Percentiles rank a stretch among this genome's conserved stretches.
Conservation (phyloP, 306 rosid species). For the Lupinus albus region DNA sequence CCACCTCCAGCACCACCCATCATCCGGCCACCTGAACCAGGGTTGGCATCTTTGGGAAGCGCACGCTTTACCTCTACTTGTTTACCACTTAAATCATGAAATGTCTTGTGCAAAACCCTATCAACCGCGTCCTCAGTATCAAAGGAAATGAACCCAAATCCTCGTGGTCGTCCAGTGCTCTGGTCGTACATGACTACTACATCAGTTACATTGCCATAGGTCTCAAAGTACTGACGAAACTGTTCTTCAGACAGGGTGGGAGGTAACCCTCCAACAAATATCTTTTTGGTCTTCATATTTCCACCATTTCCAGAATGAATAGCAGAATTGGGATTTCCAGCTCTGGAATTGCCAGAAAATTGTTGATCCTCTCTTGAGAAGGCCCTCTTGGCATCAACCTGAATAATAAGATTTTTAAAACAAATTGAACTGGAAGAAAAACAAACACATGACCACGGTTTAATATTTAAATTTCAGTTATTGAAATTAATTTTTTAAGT, state of each 20-base stretch:
- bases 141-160: constrained; percentile 95
- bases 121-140: constrained; percentile 95
- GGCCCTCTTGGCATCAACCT: constrained; percentile 99
- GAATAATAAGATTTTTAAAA: constrained; percentile 46
- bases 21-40: constrained; percentile 81
- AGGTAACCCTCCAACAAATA: constrained; percentile 97
- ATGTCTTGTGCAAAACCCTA: constrained; percentile 91
- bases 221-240: constrained; percentile 83
- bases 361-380: constrained; percentile 98
- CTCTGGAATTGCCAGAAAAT: constrained; percentile 65
- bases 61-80: constrained; percentile 99
- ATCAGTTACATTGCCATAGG: constrained; percentile 85
- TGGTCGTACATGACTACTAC: constrained; percentile 98
- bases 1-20: constrained; percentile 71
- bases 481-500: constrained; percentile 17
- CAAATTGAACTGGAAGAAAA: constrained; percentile 1
- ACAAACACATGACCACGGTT: background rate
- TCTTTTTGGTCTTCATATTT: constrained; percentile 84
- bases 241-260: constrained; percentile 84
- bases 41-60: constrained; percentile 98
- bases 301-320: constrained; percentile 81
- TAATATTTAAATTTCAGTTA: constrained; percentile 13
- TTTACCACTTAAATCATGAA: constrained; percentile 94
- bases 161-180: constrained; percentile 96
- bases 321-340: constrained; percentile 65